phyloP scores from a whole-genome alignment of 352 stramenopile species.

The Phytopythium montanum region DNA sequence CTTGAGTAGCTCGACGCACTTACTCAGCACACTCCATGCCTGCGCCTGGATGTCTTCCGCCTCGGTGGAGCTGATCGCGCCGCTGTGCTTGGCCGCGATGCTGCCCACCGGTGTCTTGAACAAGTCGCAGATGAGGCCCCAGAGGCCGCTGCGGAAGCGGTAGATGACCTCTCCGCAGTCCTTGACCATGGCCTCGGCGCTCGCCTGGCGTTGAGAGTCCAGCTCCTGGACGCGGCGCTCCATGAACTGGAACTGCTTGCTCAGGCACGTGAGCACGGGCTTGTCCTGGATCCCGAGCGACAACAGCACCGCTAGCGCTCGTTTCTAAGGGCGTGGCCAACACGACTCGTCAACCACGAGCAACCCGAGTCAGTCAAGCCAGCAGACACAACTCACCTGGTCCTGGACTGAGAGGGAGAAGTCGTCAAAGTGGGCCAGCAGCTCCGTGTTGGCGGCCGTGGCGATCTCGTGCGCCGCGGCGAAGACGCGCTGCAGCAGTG shows the following conservation, averaged over 20 bases:
- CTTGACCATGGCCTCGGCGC: slow-evolving; percentile 35
- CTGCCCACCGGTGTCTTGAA: slow-evolving; percentile 48
- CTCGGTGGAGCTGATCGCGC: slow-evolving; percentile 51
- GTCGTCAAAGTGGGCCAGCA: slow-evolving; percentile 64
- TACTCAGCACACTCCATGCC: slow-evolving; percentile 52
- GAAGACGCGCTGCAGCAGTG: slow-evolving; percentile 49
- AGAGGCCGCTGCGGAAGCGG: slow-evolving; percentile 65
- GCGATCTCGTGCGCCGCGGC: slow-evolving; percentile 58
- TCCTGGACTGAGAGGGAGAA: slow-evolving; percentile 52
- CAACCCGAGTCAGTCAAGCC: background rate
- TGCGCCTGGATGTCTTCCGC: slow-evolving; percentile 64
- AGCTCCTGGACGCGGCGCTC: slow-evolving; percentile 42
- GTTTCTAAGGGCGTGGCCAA: slow-evolving; percentile 32
- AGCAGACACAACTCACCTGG: slow-evolving; percentile 26
- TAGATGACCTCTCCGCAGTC: slow-evolving; percentile 51
- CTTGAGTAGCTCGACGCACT: slow-evolving; percentile 45
- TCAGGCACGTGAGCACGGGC: slow-evolving; percentile 57
- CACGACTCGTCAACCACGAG: background rate
- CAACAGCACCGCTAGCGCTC: slow-evolving; percentile 53
- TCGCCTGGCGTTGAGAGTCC: slow-evolving; percentile 13
- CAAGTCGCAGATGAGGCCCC: slow-evolving; percentile 70
- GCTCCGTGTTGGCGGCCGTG: slow-evolving; percentile 46
- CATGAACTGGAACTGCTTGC: slow-evolving; percentile 65
- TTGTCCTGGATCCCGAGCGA: slow-evolving; percentile 60
- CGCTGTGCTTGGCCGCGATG: slow-evolving; percentile 13